Percentiles rank a stretch among this genome's conserved stretches.
phyloP scores from a whole-genome alignment of 1,284 basidiomycete genomes.

The Pterula multifida region DNA sequence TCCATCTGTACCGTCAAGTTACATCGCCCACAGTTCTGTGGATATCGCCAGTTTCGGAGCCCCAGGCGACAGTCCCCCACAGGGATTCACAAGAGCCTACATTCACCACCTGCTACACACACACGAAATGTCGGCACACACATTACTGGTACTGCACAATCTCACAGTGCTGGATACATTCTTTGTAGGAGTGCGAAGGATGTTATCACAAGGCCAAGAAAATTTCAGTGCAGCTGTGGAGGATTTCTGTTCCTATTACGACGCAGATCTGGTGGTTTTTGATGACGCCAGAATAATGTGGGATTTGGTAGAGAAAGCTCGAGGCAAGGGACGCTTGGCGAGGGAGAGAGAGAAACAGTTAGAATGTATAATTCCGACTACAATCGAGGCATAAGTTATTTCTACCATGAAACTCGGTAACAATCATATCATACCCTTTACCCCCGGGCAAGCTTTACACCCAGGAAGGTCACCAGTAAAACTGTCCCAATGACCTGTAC shows the following conservation, averaged over 20 bases:
- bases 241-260: constrained; percentile 39
- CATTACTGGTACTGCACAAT: constrained; percentile 65
- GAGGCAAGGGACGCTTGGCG: constrained; percentile 53
- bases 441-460: not conserved
- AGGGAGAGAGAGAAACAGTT: not conserved
- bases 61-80: constrained; percentile 13
- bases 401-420: too few species aligned
- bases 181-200: constrained; percentile 39
- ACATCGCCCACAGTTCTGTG: constrained; percentile 35
- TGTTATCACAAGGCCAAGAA: constrained; percentile 8
- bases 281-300: constrained; percentile 41
- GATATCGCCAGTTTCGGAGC: constrained; percentile 21
- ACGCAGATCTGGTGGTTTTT: constrained; percentile 33
- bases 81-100: constrained; percentile 56
- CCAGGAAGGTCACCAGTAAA: not conserved
- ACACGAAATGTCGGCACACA: constrained; percentile 77
- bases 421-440: too few species aligned
- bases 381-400: not conserved
- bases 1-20: constrained; percentile 27
- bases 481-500: not conserved
- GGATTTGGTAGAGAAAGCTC: constrained; percentile 47
- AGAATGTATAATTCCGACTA: not conserved
- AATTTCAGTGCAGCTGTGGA: constrained; percentile 36
- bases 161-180: constrained; percentile 53
- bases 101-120: constrained; percentile 74